Evolutionary conservation across 1,139 yeast species (phyloP).

Genomic region (Candida sp.): DNA sequence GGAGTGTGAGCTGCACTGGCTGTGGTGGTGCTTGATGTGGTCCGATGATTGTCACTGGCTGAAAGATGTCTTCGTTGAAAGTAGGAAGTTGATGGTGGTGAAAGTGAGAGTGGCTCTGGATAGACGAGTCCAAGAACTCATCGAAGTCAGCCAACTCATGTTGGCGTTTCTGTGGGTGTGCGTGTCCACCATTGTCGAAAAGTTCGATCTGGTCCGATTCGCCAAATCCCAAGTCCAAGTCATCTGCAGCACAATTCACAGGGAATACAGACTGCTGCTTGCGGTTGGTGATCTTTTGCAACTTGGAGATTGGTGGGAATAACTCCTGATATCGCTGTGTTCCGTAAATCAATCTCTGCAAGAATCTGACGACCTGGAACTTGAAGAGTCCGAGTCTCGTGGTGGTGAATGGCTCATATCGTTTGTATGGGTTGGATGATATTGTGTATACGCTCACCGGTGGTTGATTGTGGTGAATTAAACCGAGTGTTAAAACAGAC

Average conservation of each 20-base stretch:
- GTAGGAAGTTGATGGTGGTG: neutral
- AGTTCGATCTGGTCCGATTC: conserved; percentile 32
- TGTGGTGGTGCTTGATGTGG: neutral
- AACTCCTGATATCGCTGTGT: conserved; percentile 17
- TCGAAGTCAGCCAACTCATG: conserved; percentile 13
- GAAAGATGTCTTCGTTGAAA: neutral
- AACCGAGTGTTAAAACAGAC: conserved; percentile 8
- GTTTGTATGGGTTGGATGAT: conserved; percentile 1
- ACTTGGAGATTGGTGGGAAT: conserved; percentile 22
- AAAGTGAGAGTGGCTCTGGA: neutral
- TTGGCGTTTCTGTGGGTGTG: conserved; percentile 8
- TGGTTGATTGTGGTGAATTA: conserved; percentile 4
- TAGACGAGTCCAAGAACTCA: conserved; percentile 10
- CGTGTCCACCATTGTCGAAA: conserved; percentile 17
- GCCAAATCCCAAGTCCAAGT: conserved; percentile 35
- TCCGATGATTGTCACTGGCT: neutral
- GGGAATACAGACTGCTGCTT: conserved; percentile 17
- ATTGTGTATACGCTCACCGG: conserved; percentile 3
- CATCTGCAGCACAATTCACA: conserved; percentile 44
- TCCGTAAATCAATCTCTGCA: conserved; percentile 19
- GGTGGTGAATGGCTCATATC: conserved; percentile 16
- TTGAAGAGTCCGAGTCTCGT: conserved; percentile 20
- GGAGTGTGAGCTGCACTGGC: neutral
- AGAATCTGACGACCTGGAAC: conserved; percentile 22
- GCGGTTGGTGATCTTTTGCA: conserved; percentile 13